A percentile compares a stretch with the other conserved stretches of the same genome.
phyloP scores from a whole-genome alignment of 108 stramenopile genomes.

The Nitzschia sp. region DNA sequence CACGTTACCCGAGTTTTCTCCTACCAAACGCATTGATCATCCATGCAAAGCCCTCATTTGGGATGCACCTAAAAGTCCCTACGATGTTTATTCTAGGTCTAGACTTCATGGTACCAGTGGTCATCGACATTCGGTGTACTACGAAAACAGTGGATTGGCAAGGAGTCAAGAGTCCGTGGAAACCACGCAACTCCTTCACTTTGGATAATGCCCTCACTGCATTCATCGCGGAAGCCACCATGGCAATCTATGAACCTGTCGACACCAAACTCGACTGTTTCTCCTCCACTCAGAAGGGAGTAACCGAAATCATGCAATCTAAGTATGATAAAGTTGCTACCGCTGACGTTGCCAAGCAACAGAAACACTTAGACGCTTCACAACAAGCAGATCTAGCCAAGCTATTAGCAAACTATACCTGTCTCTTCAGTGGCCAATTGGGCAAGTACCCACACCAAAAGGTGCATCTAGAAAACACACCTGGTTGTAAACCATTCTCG shows the following conservation, averaged over 20 bases:
- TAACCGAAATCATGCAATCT: constrained; percentile 33
- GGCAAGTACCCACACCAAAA: constrained; percentile 36
- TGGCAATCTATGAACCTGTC: too few relatives aligned
- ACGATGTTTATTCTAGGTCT: constrained; percentile 41
- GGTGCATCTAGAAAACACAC: constrained; percentile 33
- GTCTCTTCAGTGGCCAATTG: constrained; percentile 40
- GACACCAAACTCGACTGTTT: too few relatives aligned
- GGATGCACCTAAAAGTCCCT: too few relatives aligned
- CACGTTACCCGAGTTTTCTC: too few relatives aligned
- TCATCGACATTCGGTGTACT: constrained; percentile 16
- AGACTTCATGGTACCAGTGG: constrained; percentile 27
- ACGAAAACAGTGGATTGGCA: not conserved
- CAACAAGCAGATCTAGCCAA: constrained; percentile 25
- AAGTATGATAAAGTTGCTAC: constrained; percentile 33
- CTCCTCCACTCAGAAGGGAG: too few relatives aligned
- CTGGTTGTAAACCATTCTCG: constrained; percentile 27
- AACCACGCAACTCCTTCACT: too few relatives aligned
- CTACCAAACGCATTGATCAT: too few relatives aligned
- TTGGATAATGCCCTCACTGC: too few relatives aligned
- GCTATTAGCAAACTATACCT: constrained; percentile 17
- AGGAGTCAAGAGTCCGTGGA: too few relatives aligned
- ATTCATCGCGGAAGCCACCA: too few relatives aligned
- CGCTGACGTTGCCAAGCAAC: constrained; percentile 23
- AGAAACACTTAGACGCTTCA: constrained; percentile 27
- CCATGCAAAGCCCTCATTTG: too few relatives aligned